Evolutionary conservation across 2,329 filamentous ascomycete genomes (phyloP).

Genomic region (Coleophoma eucalyptorum): DNA sequence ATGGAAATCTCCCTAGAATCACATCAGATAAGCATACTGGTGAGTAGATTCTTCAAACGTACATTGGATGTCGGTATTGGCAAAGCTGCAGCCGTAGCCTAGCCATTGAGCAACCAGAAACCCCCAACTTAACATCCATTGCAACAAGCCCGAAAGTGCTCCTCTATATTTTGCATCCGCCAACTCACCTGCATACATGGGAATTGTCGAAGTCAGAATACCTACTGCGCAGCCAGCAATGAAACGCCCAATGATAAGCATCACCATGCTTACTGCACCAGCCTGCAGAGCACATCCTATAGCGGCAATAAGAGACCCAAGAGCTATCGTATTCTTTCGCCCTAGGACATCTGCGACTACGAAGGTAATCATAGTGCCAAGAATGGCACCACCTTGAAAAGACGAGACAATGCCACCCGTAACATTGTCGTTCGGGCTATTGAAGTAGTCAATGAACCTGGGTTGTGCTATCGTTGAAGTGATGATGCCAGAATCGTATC

Average conservation of each 20-base stretch:
- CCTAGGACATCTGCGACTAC: constrained; percentile 27
- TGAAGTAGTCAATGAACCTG: constrained; percentile 17
- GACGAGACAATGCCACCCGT: constrained; percentile 34
- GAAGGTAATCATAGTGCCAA: constrained; percentile 5
- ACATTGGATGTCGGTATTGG: constrained; percentile 11
- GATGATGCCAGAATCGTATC: constrained; percentile 27
- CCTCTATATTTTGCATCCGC: constrained; percentile 14
- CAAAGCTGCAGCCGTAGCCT: constrained; percentile 14
- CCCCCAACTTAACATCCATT: constrained; percentile 22
- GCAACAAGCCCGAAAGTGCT: constrained; percentile 18
- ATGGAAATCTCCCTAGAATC: constrained; percentile 47
- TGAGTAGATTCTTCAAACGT: background rate
- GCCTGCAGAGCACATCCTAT: constrained; percentile 27
- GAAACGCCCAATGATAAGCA: constrained; percentile 42
- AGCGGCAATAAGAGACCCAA: constrained; percentile 21
- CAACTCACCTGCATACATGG: constrained; percentile 36
- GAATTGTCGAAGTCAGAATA: constrained; percentile 38
- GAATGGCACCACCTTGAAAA: constrained; percentile 16
- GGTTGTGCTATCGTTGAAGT: constrained; percentile 26
- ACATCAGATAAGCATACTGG: background rate
- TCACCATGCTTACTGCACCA: constrained; percentile 25
- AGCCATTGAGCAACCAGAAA: constrained; percentile 23
- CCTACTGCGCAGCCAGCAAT: constrained; percentile 45
- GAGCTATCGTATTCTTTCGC: constrained; percentile 24
- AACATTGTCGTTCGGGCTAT: constrained; percentile 1